Evolutionary conservation across 2,329 filamentous ascomycete species (phyloP), one percentile per base, ranked within the genome.

Genomic region (Colletotrichum sp.): DNA sequence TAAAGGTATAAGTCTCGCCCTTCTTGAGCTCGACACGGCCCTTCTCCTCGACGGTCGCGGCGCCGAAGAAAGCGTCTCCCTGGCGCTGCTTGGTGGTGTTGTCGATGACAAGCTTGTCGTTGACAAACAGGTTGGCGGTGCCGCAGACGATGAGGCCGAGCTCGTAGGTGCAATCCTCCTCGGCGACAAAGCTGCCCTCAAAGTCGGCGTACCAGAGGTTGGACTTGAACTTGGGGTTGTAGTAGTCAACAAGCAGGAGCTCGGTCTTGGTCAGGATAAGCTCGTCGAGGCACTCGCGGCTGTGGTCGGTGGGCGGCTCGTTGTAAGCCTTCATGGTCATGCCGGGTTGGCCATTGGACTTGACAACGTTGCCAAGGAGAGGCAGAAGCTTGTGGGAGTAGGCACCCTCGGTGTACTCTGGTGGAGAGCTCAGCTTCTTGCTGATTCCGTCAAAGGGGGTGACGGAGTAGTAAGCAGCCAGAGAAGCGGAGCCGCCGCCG

Each of bases 401-500:
- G 52, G 89, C 90, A 12, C 93, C 93, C 59, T 93, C 88, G 3
- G 90, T 87, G 80, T 91, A 93, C 2, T 81, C 82, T 0, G 89
- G 87, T 7, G 83, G 72, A 1, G 82, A 82, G 13, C 80, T 81
- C 1, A 90, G 84, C 80, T 90, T 90, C 39, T 86, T 86, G 52
- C 87, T 89, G 79, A 96, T 94, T 8, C 93, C 94, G 72, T 94
- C 93, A 30, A 93, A 92, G 3, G 94, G 94, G 1, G 92, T 95
- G 24, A 95, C 88, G 64, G 93, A 93, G 74, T 93, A 92, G 84
- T 94, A 94, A 8, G 90, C 86, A 12, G 84, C 83, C 32, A 92
- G 83, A 1, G 91, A 89, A 2, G 93, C 93, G 6, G 92, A 93
- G 24, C 93, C 93, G 73, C 93, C 93, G 43, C 93, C 93, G 78